Evolutionary conservation across 2,329 filamentous ascomycete genomes (phyloP).

Genomic region (Botrytis byssoidea): DNA sequence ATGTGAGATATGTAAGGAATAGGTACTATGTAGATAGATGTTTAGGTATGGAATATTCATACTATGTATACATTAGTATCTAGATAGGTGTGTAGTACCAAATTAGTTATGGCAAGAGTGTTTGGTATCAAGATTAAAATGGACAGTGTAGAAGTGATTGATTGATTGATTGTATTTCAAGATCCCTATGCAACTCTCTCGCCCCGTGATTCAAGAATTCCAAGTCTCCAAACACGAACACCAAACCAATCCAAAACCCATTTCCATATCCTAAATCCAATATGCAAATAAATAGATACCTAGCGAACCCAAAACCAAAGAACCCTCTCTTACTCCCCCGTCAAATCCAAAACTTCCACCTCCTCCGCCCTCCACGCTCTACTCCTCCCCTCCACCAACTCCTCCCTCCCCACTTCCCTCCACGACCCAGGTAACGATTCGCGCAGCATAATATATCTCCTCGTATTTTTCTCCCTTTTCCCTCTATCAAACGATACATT

Average conservation of each 20-base stretch:
- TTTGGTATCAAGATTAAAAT: neutral
- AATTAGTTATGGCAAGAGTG: neutral
- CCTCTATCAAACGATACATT: neutral
- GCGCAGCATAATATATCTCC: constrained; percentile 17
- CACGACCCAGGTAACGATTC: constrained; percentile 19
- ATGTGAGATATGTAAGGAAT: neutral
- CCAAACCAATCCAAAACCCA: neutral
- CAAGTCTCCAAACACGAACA: neutral
- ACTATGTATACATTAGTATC: neutral
- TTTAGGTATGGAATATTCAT: neutral
- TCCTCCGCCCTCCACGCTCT: constrained; percentile 19
- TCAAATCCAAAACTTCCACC: constrained; percentile 22
- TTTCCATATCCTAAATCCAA: neutral
- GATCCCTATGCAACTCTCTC: neutral
- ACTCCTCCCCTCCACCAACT: constrained; percentile 21
- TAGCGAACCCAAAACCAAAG: neutral
- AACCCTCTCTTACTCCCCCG: neutral
- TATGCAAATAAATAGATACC: neutral
- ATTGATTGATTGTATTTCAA: neutral
- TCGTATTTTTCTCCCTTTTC: neutral
- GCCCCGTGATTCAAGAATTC: neutral
- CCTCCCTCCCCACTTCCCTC: constrained; percentile 7
- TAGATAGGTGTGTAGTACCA: neutral
- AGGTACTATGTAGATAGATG: neutral
- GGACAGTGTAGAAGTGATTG: neutral